phyloP scores from a whole-genome alignment of 345 rosid species.

The Sisymbrium irio region DNA sequence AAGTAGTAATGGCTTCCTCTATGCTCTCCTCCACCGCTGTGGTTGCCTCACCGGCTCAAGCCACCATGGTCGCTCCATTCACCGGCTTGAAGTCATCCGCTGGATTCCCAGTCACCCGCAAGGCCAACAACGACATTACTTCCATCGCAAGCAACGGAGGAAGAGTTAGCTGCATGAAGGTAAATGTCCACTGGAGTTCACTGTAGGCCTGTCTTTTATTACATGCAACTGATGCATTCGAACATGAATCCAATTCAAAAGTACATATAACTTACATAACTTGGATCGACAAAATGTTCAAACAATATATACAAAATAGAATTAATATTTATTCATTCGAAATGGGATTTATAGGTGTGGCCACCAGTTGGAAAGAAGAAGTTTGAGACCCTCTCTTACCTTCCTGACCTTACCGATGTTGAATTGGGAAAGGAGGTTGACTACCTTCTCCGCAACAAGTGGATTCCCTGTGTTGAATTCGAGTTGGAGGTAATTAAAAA shows the following conservation, averaged over 20 bases:
- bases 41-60: constrained; percentile 43
- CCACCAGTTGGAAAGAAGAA: constrained; percentile 46
- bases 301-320: background rate
- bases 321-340: background rate
- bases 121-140: constrained; percentile 47
- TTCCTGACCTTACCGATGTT: constrained; percentile 35
- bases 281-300: background rate
- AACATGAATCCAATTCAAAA: background rate
- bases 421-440: constrained; percentile 43
- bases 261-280: background rate
- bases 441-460: constrained; percentile 55
- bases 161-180: constrained; percentile 53
- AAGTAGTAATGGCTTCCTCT: constrained; percentile 53
- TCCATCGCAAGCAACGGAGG: constrained; percentile 49
- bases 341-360: constrained; percentile 41
- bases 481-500: constrained; percentile 39
- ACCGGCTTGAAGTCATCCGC: constrained; percentile 45
- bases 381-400: constrained; percentile 56
- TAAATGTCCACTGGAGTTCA: constrained; percentile 1
- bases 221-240: background rate
- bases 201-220: background rate
- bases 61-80: constrained; percentile 56
- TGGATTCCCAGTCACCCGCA: constrained; percentile 48
- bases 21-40: constrained; percentile 54
- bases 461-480: constrained; percentile 78